Evolutionary conservation across 345 rosid genomes (phyloP).

Genomic region (Eucalyptus erythrocorys): DNA sequence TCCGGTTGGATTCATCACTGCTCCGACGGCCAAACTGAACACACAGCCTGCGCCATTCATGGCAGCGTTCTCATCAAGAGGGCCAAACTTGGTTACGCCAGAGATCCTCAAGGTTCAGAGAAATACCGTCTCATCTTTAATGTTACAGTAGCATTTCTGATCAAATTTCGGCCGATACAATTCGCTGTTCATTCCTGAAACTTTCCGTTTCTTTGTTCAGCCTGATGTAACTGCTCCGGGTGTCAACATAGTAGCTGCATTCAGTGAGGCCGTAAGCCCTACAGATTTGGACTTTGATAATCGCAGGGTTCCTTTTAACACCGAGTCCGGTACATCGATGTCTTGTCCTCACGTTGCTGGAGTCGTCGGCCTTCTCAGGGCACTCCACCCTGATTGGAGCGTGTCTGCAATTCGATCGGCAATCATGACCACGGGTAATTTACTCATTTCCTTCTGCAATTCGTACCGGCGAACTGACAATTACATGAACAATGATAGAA

Average conservation of each 20-base stretch:
- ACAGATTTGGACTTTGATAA: slow-evolving; percentile 13
- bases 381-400: slow-evolving; percentile 19
- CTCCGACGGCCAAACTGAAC: slow-evolving; percentile 2
- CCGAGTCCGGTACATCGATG: slow-evolving; percentile 18
- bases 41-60: slow-evolving; percentile 52
- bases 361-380: slow-evolving; percentile 6
- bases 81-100: slow-evolving; percentile 51
- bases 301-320: slow-evolving; percentile 24
- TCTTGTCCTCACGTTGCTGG: slow-evolving; percentile 30
- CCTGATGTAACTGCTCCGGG: slow-evolving; percentile 91
- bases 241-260: slow-evolving; percentile 54
- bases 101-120: slow-evolving; percentile 43
- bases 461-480: background rate
- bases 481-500: background rate
- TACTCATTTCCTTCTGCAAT: background rate
- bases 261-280: slow-evolving; percentile 18
- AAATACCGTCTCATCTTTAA: background rate
- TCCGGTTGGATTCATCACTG: slow-evolving; percentile 30
- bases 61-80: slow-evolving; percentile 63
- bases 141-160: background rate
- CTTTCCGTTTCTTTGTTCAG: background rate
- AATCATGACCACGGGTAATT: slow-evolving; percentile 7
- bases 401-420: slow-evolving; percentile 18
- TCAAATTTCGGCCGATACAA: background rate
- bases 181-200: background rate